Evolutionary conservation across 768 basidiomycete species (phyloP).

Genomic region (Psilocybe subaeruginosa): DNA sequence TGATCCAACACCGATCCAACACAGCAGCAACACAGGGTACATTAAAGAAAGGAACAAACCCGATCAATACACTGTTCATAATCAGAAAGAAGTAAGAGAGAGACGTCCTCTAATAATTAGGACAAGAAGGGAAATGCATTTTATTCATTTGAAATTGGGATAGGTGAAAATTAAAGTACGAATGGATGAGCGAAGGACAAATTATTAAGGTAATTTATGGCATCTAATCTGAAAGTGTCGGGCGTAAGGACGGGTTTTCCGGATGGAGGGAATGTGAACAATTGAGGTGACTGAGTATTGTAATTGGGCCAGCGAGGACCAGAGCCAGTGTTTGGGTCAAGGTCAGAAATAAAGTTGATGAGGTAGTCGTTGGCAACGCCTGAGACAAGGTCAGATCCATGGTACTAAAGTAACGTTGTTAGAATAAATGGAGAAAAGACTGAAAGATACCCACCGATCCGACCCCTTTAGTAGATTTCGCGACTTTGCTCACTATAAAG

Average conservation of each 20-base stretch:
- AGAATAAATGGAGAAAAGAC: neutral
- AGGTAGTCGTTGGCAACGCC: constrained; percentile 45
- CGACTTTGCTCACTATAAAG: constrained; percentile 41
- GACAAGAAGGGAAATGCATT: too few relatives aligned
- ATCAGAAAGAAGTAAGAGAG: too few relatives aligned
- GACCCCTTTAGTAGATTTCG: constrained; percentile 39
- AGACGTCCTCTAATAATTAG: too few relatives aligned
- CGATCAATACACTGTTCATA: too few relatives aligned
- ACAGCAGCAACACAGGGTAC: too few relatives aligned
- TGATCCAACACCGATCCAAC: too few relatives aligned
- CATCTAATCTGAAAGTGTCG: constrained; percentile 46
- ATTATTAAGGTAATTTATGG: constrained; percentile 37
- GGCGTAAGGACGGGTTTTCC: constrained; percentile 35
- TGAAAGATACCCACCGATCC: constrained; percentile 40
- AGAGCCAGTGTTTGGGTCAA: constrained; percentile 44
- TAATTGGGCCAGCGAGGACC: constrained; percentile 50
- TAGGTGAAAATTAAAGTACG: constrained; percentile 5
- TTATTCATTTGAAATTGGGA: neutral
- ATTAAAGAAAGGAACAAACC: too few relatives aligned
- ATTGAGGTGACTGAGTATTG: constrained; percentile 30
- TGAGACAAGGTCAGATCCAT: constrained; percentile 40
- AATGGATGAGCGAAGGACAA: constrained; percentile 34
- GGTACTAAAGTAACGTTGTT: constrained; percentile 31
- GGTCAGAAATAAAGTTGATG: constrained; percentile 42
- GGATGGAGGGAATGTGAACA: constrained; percentile 44